Base-by-base conservation (phyloP, 805 yeast species). In the Suhomyces tanzawaensis region DNA sequence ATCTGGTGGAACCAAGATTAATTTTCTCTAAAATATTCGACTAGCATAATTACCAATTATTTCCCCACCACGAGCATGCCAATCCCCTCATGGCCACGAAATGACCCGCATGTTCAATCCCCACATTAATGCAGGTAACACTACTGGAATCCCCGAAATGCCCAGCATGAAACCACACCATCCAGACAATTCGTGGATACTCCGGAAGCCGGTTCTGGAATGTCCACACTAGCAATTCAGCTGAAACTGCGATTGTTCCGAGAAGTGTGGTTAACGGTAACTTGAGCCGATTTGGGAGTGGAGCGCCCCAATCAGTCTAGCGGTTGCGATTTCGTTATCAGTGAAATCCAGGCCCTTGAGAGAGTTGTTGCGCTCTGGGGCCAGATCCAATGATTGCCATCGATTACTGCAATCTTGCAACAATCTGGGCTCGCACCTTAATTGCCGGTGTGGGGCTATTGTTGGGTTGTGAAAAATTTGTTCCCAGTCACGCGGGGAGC, bases 221-320 rank as follows among this genome's bases (percentile, higher is more conserved):
- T n/a, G 12, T 16, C 32, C 33, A 13, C 25, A 30, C 25, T 19
- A 30, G 33, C 33, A 30, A 30, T 30, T n/a, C 8, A 15, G 19
- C 13, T 13, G 19, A 13, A 19, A 30, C 8, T 21, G 24, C n/a
- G n/a, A 21, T 21, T 7, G 24, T 21, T 7, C 7, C 11, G 11
- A 21, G 24, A 21, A 21, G 24, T 21, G 24, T 21, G 24, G 24
- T 7, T 11, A 7, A 11, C 11, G 24, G 24, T 7, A 21, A 7
- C 9, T 7, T 21, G 24, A 21, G 24, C 24, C 24, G 7, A 7
- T 21, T n/a, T n/a, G n/a, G n/a, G n/a, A n/a, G n/a, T n/a, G n/a
- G n/a, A n/a, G n/a, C n/a, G n/a, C n/a, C n/a, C n/a, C n/a, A n/a
- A n/a, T n/a, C n/a, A n/a, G n/a, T n/a, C n/a, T n/a, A n/a, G n/a